Evolutionary conservation across 352 stramenopile genomes (phyloP).

Genomic region (Blastocystis sp.): DNA sequence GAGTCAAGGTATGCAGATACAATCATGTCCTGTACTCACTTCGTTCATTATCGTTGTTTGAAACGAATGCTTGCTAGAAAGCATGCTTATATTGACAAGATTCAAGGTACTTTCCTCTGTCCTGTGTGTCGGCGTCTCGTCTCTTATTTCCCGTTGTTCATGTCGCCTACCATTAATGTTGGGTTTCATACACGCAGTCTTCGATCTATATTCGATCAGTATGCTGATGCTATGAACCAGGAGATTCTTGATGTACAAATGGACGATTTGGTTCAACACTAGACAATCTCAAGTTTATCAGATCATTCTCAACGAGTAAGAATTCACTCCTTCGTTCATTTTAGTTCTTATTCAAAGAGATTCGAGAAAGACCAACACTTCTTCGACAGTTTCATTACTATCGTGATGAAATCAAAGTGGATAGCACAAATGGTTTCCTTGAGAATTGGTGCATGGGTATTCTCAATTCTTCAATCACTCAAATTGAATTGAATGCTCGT

Average conservation of each 20-base stretch:
- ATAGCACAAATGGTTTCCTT: background rate
- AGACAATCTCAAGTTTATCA: background rate
- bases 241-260: background rate
- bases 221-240: background rate
- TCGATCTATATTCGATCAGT: background rate
- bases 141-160: background rate
- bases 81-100: background rate
- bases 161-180: background rate
- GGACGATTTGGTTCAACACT: background rate
- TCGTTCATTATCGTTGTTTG: slow-evolving; percentile 35
- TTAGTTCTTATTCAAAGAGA: background rate
- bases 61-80: background rate
- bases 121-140: slow-evolving; percentile 10
- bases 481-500: background rate
- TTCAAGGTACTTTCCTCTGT: background rate
- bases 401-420: background rate
- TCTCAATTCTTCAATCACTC: slow-evolving; percentile 12
- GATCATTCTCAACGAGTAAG: slow-evolving; percentile 28
- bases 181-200: background rate
- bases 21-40: background rate
- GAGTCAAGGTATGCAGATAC: background rate
- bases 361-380: background rate
- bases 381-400: background rate
- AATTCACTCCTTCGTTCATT: background rate
- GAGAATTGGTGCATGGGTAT: background rate